Evolutionary conservation across 2,329 filamentous ascomycete genomes (phyloP).

Genomic region (Diaporthe eres): DNA sequence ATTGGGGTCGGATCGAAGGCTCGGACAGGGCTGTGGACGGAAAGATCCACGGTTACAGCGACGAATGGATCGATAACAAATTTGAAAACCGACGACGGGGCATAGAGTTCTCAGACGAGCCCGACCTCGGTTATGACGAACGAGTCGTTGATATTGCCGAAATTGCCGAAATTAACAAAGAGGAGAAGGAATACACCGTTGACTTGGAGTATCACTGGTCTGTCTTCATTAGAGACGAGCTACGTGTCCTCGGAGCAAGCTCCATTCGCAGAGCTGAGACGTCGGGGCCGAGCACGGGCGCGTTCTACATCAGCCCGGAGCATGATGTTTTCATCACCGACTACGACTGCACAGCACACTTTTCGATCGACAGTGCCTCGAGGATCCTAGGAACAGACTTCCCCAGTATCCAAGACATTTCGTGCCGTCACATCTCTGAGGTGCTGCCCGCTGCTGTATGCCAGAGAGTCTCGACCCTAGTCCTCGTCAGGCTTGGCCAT

Average conservation of each 20-base stretch:
- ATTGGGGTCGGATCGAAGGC: not conserved
- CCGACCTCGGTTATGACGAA: rapidly evolving
- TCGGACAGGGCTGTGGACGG: not conserved
- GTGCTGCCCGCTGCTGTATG: not conserved
- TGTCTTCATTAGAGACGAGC: not conserved
- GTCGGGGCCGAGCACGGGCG: not conserved
- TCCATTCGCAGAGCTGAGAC: not conserved
- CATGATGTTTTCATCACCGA: constrained; percentile 2
- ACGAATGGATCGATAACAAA: not conserved
- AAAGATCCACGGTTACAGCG: not conserved
- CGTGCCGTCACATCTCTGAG: not conserved
- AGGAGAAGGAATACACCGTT: not conserved
- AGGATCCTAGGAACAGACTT: not conserved
- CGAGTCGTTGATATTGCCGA: not conserved
- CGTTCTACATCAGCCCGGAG: constrained; percentile 17
- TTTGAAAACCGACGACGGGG: rapidly evolving
- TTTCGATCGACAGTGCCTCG: not conserved
- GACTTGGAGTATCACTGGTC: not conserved
- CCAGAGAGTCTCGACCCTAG: not conserved
- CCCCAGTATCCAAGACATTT: rapidly evolving
- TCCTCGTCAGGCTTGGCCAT: not conserved
- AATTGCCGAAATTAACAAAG: not conserved
- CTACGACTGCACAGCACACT: not conserved
- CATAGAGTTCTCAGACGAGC: not conserved
- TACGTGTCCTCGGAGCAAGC: not conserved